These are phyloP conservation scores for Ophiobolus disseminans DNA, from an alignment of 2,329 filamentous ascomycete species.

Conservation along the genomic window DNA sequence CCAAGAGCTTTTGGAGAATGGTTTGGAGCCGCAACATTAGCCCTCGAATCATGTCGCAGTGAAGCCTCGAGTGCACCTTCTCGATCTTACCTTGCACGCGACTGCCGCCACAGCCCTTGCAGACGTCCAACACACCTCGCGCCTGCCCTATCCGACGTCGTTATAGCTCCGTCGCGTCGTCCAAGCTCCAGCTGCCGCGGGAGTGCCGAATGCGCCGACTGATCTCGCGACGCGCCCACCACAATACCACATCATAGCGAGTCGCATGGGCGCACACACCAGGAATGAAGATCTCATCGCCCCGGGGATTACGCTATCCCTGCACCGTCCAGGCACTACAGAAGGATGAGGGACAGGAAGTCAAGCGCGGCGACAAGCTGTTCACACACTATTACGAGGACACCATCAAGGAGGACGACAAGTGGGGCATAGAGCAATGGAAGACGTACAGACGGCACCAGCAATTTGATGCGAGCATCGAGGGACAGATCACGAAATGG, in stretches of 20 bases:
- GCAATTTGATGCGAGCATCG: slow-evolving; percentile 82
- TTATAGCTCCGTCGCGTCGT: slow-evolving; percentile 15
- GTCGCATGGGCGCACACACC: slow-evolving; percentile 41
- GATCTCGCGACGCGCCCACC: slow-evolving; percentile 35
- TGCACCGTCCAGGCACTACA: slow-evolving; percentile 86
- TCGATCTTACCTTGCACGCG: slow-evolving; percentile 5
- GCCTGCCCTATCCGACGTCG: neutral
- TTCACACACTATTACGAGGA: slow-evolving; percentile 89
- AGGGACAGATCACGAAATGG: slow-evolving; percentile 81
- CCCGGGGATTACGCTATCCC: slow-evolving; percentile 77
- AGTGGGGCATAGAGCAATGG: slow-evolving; percentile 75
- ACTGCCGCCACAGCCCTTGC: neutral
- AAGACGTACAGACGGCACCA: slow-evolving; percentile 74
- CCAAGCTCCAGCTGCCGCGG: slow-evolving; percentile 24
- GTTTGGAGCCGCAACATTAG: slow-evolving; percentile 18
- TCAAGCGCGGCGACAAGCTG: slow-evolving; percentile 78
- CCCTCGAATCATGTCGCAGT: slow-evolving; percentile 21
- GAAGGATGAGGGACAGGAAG: slow-evolving; percentile 69
- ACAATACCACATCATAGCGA: slow-evolving; percentile 19
- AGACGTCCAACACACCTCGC: neutral
- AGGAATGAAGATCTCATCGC: slow-evolving; percentile 59
- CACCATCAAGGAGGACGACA: slow-evolving; percentile 70
- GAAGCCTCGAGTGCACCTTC: neutral
- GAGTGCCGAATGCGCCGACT: slow-evolving; percentile 43
- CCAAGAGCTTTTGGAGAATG: slow-evolving; percentile 9